Percentiles rank a stretch among this genome's conserved stretches.
These are phyloP conservation scores for Trichocomaceae sp. DNA, from an alignment of 2,329 filamentous ascomycete genomes.

Conservation along the genomic window DNA sequence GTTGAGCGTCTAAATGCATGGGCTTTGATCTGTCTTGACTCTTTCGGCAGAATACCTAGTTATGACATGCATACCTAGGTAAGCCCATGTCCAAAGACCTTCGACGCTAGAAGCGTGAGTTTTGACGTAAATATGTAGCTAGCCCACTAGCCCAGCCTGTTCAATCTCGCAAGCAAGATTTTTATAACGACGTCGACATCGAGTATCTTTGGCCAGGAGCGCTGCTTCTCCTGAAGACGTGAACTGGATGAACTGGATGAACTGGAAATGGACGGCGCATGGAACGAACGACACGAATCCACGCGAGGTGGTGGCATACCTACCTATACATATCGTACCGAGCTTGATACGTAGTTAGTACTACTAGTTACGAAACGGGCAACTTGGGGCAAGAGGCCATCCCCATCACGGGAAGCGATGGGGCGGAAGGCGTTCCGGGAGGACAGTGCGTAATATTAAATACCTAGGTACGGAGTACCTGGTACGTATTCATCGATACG, in stretches of 20 bases:
- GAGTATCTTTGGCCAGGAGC: not conserved
- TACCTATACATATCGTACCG: too few species aligned
- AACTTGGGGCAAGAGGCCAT: not conserved
- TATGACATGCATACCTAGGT: too few species aligned
- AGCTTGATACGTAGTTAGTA: too few species aligned
- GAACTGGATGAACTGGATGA: too few species aligned
- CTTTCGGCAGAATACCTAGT: too few species aligned
- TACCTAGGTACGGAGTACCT: too few species aligned
- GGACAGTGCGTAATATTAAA: not conserved
- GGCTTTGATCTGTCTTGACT: too few species aligned
- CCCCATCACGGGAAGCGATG: not conserved
- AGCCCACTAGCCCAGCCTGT: not conserved
- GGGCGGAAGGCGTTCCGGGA: not conserved
- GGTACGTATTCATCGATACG: too few species aligned
- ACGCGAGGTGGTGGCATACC: too few species aligned
- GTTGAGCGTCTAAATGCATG: not conserved
- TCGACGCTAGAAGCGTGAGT: not conserved
- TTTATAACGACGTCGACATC: not conserved
- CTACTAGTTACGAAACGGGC: too few species aligned
- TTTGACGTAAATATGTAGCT: not conserved
- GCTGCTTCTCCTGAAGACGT: not conserved
- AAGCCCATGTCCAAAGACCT: not conserved
- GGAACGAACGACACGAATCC: not conserved
- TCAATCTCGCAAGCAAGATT: too few species aligned
- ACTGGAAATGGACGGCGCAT: not conserved